phyloP scores from a whole-genome alignment of 2,329 filamentous ascomycete species.

The Ascomycota sp. region DNA sequence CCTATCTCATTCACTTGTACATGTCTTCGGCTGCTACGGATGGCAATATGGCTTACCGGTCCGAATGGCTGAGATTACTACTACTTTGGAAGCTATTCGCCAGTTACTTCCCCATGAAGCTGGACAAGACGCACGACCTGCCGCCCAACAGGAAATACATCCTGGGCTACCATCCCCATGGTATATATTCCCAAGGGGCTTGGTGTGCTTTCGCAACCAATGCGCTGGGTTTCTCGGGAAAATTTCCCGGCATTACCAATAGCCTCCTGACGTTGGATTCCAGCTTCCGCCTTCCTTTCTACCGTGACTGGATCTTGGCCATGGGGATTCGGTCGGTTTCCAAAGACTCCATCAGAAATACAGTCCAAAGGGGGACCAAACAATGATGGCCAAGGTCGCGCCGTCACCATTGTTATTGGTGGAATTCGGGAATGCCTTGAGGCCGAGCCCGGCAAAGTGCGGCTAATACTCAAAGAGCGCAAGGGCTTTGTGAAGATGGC shows the following conservation, averaged over 20 bases:
- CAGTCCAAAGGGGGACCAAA: constrained; percentile 61
- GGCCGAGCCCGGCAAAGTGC: constrained; percentile 56
- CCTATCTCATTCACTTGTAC: constrained; percentile 69
- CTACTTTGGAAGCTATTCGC: constrained; percentile 77
- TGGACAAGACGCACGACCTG: constrained; percentile 70
- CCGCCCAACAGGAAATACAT: constrained; percentile 79
- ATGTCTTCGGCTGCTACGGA: constrained; percentile 60
- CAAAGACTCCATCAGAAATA: constrained; percentile 76
- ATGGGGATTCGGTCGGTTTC: constrained; percentile 81
- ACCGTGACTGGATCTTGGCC: constrained; percentile 80
- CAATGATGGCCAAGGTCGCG: constrained; percentile 73
- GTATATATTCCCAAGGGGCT: constrained; percentile 92
- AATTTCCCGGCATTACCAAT: constrained; percentile 92
- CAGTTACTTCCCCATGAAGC: constrained; percentile 72
- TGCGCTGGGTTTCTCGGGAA: constrained; percentile 62
- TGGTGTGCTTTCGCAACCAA: constrained; percentile 85
- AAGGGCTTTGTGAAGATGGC: constrained; percentile 93
- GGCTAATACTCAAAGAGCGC: constrained; percentile 60
- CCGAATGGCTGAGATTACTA: constrained; percentile 52
- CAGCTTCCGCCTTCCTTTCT: constrained; percentile 86
- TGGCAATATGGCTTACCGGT: constrained; percentile 55
- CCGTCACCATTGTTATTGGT: constrained; percentile 87
- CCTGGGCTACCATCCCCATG: constrained; percentile 91
- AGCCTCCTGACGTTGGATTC: constrained; percentile 82
- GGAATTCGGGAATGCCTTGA: constrained; percentile 85